phyloP scores from a whole-genome alignment of 75 land plant species.

The Azolla pinnata region DNA sequence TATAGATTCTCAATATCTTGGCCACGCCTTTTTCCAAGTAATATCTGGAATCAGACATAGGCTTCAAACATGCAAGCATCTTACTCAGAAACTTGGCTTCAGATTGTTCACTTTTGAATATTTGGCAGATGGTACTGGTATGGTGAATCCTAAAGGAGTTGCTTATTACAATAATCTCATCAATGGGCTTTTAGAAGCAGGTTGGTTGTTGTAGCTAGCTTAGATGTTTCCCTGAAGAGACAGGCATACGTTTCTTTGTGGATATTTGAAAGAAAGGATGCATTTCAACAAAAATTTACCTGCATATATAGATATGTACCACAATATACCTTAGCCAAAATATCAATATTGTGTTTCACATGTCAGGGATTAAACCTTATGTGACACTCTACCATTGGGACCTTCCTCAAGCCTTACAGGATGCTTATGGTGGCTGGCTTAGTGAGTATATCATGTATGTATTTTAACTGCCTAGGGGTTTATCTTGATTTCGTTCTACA shows the following conservation, averaged over 20 bases:
- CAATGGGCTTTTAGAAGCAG: conserved; percentile 35
- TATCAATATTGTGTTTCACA: no score
- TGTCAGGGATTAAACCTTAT: conserved; percentile 74
- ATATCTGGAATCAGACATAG: background rate
- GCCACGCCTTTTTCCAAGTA: conserved; percentile 35
- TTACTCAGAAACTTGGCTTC: background rate
- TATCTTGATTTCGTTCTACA: no score
- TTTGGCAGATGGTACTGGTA: conserved; percentile 37
- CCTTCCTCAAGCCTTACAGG: conserved; percentile 76
- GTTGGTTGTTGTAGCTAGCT: no score
- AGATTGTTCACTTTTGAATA: background rate
- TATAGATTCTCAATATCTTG: conserved; percentile 38
- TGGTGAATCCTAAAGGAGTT: conserved; percentile 42
- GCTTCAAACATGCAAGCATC: no score
- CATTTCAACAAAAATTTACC: no score
- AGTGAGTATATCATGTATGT: conserved; percentile 52
- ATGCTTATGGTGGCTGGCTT: conserved; percentile 71
- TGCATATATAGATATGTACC: no score
- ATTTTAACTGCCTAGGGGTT: no score
- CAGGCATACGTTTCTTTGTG: no score
- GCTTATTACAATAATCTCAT: conserved; percentile 62
- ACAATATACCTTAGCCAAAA: no score
- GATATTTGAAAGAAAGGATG: no score
- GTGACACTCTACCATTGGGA: conserved; percentile 85
- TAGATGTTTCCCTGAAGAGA: no score